Evolutionary conservation across 257 asterid genomes (phyloP).

Genomic region (Nicotiana knightiana): DNA sequence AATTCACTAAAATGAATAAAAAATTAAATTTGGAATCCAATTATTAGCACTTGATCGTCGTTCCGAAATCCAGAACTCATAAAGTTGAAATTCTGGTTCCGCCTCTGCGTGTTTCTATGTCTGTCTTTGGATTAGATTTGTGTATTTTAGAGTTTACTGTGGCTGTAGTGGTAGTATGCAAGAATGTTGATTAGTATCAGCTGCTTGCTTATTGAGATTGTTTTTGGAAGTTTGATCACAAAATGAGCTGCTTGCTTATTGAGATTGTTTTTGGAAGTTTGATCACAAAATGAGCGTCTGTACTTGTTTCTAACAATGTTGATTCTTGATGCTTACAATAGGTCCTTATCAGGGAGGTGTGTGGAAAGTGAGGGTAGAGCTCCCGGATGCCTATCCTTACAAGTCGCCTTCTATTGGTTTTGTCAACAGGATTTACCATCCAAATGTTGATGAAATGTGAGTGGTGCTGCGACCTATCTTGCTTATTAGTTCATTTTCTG

Average conservation of each 20-base stretch:
- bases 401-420: conserved; percentile 91
- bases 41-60: too few relatives aligned
- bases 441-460: conserved; percentile 91
- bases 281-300: not conserved
- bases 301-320: not conserved
- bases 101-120: too few relatives aligned
- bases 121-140: too few relatives aligned
- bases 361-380: conserved; percentile 78
- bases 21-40: too few relatives aligned
- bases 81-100: too few relatives aligned
- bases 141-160: not conserved
- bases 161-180: not conserved
- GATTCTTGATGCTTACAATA: conserved; percentile 27
- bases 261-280: not conserved
- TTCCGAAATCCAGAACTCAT: too few relatives aligned
- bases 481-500: not conserved
- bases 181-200: conserved; percentile 11
- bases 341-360: conserved; percentile 93
- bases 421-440: conserved; percentile 83
- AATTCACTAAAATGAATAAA: too few relatives aligned
- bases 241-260: conserved; percentile 10
- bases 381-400: conserved; percentile 88
- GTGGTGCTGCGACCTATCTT: conserved; percentile 20
- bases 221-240: not conserved
- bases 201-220: conserved; percentile 4